A percentile compares a stretch with the other conserved stretches of the same genome.
phyloP scores from a whole-genome alignment of 1,284 basidiomycete species.

The Marasmius tenuissimus region DNA sequence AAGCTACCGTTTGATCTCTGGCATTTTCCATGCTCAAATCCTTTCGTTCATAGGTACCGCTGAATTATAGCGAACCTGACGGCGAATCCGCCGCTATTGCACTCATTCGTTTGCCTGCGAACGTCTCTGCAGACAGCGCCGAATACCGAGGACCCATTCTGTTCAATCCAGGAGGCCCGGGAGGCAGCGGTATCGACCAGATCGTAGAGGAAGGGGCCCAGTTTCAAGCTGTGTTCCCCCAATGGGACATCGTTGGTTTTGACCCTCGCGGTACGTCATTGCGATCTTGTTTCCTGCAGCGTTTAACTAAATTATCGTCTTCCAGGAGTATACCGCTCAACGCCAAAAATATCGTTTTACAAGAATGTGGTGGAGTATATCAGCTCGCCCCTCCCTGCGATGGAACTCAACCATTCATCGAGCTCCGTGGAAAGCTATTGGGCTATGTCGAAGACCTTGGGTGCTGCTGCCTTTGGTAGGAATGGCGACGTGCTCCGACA shows the following conservation, averaged over 20 bases:
- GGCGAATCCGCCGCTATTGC: constrained; percentile 9
- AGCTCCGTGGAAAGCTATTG: constrained; percentile 21
- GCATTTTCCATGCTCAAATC: background rate
- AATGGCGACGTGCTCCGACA: constrained; percentile 32
- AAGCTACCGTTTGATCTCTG: background rate
- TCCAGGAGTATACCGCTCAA: constrained; percentile 32
- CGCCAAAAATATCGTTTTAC: constrained; percentile 33
- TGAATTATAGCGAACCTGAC: constrained; percentile 2
- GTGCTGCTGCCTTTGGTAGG: constrained; percentile 29
- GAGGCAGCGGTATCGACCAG: constrained; percentile 42
- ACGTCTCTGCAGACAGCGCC: background rate
- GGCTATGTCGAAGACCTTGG: constrained; percentile 26
- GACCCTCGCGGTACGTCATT: constrained; percentile 38
- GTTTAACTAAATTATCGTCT: too few species aligned
- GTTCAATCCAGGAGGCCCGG: constrained; percentile 42
- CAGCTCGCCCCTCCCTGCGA: background rate
- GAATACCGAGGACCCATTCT: constrained; percentile 10
- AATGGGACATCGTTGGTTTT: constrained; percentile 51
- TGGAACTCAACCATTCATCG: constrained; percentile 20
- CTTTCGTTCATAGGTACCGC: background rate
- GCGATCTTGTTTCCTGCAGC: too few species aligned
- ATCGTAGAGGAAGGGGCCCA: constrained; percentile 25
- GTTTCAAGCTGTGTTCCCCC: constrained; percentile 37
- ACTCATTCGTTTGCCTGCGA: constrained; percentile 3
- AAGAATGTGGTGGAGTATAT: constrained; percentile 9